phyloP scores from a whole-genome alignment of 2,329 filamentous ascomycete species.

The Calonectria hawksworthii region DNA sequence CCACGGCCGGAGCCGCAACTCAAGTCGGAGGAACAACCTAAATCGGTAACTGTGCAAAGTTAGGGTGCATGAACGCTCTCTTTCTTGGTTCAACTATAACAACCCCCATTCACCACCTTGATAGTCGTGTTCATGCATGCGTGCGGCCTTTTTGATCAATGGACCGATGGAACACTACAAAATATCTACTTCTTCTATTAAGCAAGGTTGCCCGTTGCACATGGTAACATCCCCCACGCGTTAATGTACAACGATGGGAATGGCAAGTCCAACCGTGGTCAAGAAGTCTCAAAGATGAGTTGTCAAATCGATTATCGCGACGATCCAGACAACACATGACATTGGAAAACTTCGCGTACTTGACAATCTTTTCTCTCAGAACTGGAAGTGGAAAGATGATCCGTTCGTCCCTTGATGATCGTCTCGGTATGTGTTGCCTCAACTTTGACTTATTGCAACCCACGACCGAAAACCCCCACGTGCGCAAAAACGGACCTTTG shows the following conservation, averaged over 20 bases:
- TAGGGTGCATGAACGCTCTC: not conserved
- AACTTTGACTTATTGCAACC: too few relatives aligned
- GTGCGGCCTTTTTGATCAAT: not conserved
- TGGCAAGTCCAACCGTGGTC: not conserved
- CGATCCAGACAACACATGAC: not conserved
- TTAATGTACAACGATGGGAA: not conserved
- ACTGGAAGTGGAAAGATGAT: not conserved
- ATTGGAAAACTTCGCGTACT: not conserved
- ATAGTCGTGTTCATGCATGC: not conserved
- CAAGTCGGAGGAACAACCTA: not conserved
- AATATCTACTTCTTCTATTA: not conserved
- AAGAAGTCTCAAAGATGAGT: not conserved
- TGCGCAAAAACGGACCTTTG: too few relatives aligned
- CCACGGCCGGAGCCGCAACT: not conserved
- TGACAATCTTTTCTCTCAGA: not conserved
- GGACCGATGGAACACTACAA: too few relatives aligned
- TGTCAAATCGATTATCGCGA: not conserved
- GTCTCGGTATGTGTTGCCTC: too few relatives aligned
- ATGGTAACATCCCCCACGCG: not conserved
- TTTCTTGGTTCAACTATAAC: not conserved
- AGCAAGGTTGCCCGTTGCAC: not conserved
- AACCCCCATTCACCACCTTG: not conserved
- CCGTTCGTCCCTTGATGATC: not conserved
- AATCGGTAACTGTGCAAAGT: not conserved
- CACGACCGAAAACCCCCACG: too few relatives aligned